Conservation (phyloP, 768 basidiomycete genomes). For the Tulasnella sp. region DNA sequence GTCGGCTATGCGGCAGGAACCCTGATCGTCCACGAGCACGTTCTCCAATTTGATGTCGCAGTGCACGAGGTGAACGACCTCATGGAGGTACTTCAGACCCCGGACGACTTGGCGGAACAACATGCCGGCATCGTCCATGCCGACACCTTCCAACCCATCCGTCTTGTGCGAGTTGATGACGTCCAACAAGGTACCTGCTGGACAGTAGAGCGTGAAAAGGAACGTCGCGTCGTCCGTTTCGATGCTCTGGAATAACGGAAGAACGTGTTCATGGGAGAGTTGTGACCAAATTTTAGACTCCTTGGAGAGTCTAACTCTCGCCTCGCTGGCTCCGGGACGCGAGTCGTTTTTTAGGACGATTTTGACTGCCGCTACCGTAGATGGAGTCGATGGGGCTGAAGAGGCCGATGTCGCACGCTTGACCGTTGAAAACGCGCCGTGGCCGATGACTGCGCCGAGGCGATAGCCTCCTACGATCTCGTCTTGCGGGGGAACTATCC, state of each 20-base stretch:
- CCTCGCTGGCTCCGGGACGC: constrained; percentile 31
- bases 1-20: constrained; percentile 74
- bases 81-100: constrained; percentile 74
- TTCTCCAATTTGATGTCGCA: constrained; percentile 97
- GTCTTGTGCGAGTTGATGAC: constrained; percentile 45
- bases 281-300: constrained; percentile 65
- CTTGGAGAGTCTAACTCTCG: constrained; percentile 48
- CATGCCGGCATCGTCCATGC: constrained; percentile 68
- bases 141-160: constrained; percentile 53
- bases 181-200: constrained; percentile 75
- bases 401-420: constrained; percentile 50
- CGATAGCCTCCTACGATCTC: constrained; percentile 57
- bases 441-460: constrained; percentile 63
- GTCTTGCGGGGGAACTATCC: constrained; percentile 35
- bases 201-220: constrained; percentile 74
- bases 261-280: constrained; percentile 73
- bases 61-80: constrained; percentile 67
- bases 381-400: constrained; percentile 32
- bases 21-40: constrained; percentile 80
- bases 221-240: constrained; percentile 56
- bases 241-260: constrained; percentile 63
- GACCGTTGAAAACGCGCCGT: constrained; percentile 75
- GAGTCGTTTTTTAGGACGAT: constrained; percentile 44
- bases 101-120: constrained; percentile 80
- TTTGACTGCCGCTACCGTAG: constrained; percentile 56